A percentile compares a stretch with the other conserved stretches of the same genome.
Conservation (phyloP, 257 asterid genomes). For the Nicotiana tabacum region DNA sequence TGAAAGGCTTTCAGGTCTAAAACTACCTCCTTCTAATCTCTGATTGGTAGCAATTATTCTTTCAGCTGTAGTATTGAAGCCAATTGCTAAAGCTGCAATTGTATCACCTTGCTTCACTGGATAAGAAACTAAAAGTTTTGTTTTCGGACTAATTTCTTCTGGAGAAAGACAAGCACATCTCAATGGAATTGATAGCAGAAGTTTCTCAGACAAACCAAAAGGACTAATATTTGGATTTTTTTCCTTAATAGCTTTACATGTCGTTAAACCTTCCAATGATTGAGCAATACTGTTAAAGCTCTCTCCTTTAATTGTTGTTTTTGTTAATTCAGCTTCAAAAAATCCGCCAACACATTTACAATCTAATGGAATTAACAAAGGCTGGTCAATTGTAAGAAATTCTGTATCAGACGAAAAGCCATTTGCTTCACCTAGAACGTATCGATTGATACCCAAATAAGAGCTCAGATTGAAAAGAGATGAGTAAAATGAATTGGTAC, state of each 20-base stretch:
- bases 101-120: conserved; percentile 51
- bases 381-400: conserved; percentile 26
- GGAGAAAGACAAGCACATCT: conserved; percentile 53
- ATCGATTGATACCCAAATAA: conserved; percentile 27
- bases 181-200: conserved; percentile 27
- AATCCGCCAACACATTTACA: conserved; percentile 32
- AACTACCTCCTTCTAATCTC: conserved; percentile 20
- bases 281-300: conserved; percentile 43
- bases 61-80: conserved; percentile 35
- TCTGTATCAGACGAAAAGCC: conserved; percentile 28
- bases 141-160: conserved; percentile 5
- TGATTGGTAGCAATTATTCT: conserved; percentile 33
- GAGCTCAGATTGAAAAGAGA: conserved; percentile 41
- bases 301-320: conserved; percentile 37
- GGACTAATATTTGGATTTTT: conserved; percentile 33
- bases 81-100: conserved; percentile 24
- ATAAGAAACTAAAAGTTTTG: conserved; percentile 38
- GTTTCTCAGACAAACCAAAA: conserved; percentile 29
- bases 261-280: conserved; percentile 47
- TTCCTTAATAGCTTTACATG: conserved; percentile 38
- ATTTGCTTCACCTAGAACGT: conserved; percentile 40
- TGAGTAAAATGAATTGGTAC: conserved; percentile 39
- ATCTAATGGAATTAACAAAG: conserved; percentile 44
- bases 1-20: conserved; percentile 22
- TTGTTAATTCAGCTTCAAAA: conserved; percentile 39